A percentile compares a stretch with the other conserved stretches of the same genome.
Evolutionary conservation across 2,329 filamentous ascomycete species (phyloP).

Genomic region (Verticillium nonalfalfae): DNA sequence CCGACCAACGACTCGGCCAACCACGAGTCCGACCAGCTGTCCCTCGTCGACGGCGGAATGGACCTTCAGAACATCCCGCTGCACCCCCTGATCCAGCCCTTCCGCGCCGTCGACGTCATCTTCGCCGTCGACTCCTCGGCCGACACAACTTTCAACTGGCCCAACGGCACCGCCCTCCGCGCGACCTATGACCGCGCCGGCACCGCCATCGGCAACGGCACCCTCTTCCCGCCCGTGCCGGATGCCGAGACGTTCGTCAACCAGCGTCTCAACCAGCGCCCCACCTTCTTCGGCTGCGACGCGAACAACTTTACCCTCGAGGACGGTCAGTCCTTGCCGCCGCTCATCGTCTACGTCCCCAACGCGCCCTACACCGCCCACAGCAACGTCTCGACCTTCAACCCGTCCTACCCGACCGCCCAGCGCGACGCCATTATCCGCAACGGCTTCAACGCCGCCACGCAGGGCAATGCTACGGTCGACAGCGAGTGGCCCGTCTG

Average conservation of each 20-base stretch:
- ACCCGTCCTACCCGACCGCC: constrained; percentile 53
- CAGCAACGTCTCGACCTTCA: constrained; percentile 77
- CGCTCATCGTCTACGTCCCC: constrained; percentile 81
- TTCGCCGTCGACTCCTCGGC: constrained; percentile 60
- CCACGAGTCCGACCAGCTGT: constrained; percentile 46
- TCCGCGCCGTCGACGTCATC: constrained; percentile 55
- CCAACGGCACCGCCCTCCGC: constrained; percentile 52
- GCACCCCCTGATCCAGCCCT: constrained; percentile 52
- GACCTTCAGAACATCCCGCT: constrained; percentile 76
- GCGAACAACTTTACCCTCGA: constrained; percentile 42
- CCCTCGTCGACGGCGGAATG: constrained; percentile 74
- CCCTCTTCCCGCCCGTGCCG: constrained; percentile 53
- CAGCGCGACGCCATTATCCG: constrained; percentile 74
- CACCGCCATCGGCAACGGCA: constrained; percentile 40
- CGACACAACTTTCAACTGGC: constrained; percentile 52
- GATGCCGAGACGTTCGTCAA: constrained; percentile 49
- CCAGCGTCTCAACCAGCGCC: constrained; percentile 50
- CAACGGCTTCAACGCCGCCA: constrained; percentile 82
- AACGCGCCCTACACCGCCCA: constrained; percentile 72
- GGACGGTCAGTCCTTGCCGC: constrained; percentile 37
- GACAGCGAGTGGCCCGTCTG: constrained; percentile 75
- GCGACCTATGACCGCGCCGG: constrained; percentile 51
- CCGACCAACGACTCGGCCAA: constrained; percentile 29
- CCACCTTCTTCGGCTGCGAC: constrained; percentile 59
- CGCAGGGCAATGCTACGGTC: constrained; percentile 72